These are phyloP conservation scores for Fusarium sp. DNA, from an alignment of 2,329 filamentous ascomycete species.

Conservation along the genomic window DNA sequence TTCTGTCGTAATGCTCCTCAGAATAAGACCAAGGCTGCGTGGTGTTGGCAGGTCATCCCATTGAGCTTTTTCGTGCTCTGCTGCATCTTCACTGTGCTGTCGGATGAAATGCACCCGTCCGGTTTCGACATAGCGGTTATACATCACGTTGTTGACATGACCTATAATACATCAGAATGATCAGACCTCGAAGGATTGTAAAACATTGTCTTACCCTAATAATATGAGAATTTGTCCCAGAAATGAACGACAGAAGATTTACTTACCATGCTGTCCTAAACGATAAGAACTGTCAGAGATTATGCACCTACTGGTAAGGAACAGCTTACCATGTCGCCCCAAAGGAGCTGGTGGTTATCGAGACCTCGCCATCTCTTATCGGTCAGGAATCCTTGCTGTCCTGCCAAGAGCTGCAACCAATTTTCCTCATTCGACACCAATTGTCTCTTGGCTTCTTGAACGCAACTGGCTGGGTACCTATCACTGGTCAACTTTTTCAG, in stretches of 20 bases:
- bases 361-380: slow-evolving; percentile 23
- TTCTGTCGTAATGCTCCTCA: slow-evolving; percentile 28
- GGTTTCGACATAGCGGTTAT: slow-evolving; percentile 32
- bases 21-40: slow-evolving; percentile 12
- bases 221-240: neutral
- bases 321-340: slow-evolving; percentile 29
- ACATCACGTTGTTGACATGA: slow-evolving; percentile 32
- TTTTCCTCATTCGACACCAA: neutral
- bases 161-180: neutral
- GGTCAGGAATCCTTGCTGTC: slow-evolving; percentile 13
- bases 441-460: neutral
- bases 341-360: slow-evolving; percentile 20
- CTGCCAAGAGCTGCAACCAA: slow-evolving; percentile 22
- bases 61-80: neutral
- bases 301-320: fast-evolving
- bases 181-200: neutral
- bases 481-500: neutral
- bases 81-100: slow-evolving; percentile 13
- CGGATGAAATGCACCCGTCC: slow-evolving; percentile 14
- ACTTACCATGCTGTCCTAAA: slow-evolving; percentile 29
- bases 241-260: fast-evolving
- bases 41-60: slow-evolving; percentile 22
- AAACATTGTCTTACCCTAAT: neutral
- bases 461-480: neutral
- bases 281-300: neutral